A percentile compares a stretch with the other conserved stretches of the same genome.
phyloP scores from a whole-genome alignment of 2,329 filamentous ascomycete genomes.

The Xylariales sp. region DNA sequence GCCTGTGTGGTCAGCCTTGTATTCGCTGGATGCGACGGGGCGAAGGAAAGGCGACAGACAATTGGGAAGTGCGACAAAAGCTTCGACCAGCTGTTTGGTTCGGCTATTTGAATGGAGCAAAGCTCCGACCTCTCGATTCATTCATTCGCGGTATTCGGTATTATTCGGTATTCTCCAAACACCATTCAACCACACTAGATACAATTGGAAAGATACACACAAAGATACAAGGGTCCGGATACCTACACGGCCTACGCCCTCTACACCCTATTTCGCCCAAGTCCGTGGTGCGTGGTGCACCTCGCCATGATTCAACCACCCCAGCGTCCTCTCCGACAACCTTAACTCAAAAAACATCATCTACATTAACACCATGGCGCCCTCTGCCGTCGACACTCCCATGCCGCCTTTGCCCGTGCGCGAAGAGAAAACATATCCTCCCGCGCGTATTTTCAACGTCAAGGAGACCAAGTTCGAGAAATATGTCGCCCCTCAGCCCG shows the following conservation, averaged over 20 bases:
- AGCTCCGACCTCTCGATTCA: background rate
- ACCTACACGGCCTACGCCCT: too few species aligned
- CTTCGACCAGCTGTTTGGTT: constrained; percentile 17
- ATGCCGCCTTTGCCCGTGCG: constrained; percentile 52
- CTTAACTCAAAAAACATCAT: constrained; percentile 18
- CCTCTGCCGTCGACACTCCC: constrained; percentile 63
- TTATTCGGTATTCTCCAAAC: background rate
- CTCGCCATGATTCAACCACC: constrained; percentile 39
- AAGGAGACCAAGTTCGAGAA: constrained; percentile 72
- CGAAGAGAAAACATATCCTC: constrained; percentile 61
- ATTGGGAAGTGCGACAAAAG: constrained; percentile 27
- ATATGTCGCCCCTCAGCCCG: constrained; percentile 64
- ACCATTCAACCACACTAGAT: background rate
- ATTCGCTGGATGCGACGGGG: constrained; percentile 30
- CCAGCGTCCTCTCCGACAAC: constrained; percentile 18
- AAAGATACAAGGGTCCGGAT: too few species aligned
- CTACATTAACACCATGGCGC: constrained; percentile 57
- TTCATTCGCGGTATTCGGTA: background rate
- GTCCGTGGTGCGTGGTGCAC: background rate
- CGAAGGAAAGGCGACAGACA: constrained; percentile 18
- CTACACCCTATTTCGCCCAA: constrained; percentile 15
- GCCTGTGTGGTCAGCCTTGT: constrained; percentile 34
- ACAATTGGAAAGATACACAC: too few species aligned
- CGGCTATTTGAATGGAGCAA: constrained; percentile 15
- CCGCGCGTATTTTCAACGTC: constrained; percentile 69